Evolutionary conservation across 2,329 filamentous ascomycete species (phyloP).

Genomic region (Fusarium tanahbumbuense): DNA sequence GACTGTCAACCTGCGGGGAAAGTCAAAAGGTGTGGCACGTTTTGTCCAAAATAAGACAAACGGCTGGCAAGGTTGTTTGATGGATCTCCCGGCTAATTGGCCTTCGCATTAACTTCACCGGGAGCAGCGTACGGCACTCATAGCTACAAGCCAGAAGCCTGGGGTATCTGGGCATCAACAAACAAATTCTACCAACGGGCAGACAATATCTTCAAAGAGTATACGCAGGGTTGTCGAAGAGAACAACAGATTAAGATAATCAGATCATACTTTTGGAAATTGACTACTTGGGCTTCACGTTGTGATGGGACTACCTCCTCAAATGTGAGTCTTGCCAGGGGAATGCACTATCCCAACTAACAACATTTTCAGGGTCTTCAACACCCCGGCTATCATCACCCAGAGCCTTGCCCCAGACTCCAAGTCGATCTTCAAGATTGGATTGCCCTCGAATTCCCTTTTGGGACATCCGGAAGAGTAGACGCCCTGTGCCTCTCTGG

Average conservation of each 20-base stretch:
- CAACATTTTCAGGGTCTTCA: constrained; percentile 26
- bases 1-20: constrained; percentile 45
- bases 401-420: constrained; percentile 16
- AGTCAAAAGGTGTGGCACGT: constrained; percentile 41
- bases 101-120: constrained; percentile 8
- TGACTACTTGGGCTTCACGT: neutral
- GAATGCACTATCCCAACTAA: neutral
- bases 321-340: constrained; percentile 7
- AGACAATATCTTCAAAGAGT: neutral
- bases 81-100: constrained; percentile 38
- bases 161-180: neutral
- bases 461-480: constrained; percentile 10
- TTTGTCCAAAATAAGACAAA: constrained; percentile 26
- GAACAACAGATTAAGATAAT: neutral
- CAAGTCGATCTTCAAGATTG: constrained; percentile 7
- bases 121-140: constrained; percentile 8
- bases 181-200: neutral
- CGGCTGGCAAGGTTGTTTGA: constrained; percentile 28
- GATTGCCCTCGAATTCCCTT: neutral
- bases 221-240: neutral
- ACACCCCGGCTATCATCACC: constrained; percentile 14
- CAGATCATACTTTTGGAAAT: neutral
- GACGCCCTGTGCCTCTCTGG: constrained; percentile 10
- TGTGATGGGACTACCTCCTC: neutral
- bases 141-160: constrained; percentile 4